Base-by-base conservation (phyloP, 164 flowering plant genomes). In the Piper betle region DNA sequence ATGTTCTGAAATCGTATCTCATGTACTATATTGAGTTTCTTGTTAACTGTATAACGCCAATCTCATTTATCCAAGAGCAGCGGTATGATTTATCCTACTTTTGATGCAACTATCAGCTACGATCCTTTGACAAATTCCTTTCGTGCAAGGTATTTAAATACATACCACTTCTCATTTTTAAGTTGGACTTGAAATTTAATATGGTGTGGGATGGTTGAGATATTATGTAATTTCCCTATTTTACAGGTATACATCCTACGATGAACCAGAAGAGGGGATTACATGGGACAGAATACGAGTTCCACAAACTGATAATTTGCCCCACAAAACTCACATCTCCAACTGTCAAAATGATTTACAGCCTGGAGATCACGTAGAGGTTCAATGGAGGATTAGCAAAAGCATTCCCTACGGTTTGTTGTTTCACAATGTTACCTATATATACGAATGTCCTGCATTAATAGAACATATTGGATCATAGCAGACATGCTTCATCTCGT, bases 301-400 rank as follows among this genome's bases (percentile, higher is more conserved):
- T 53, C 78, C 97, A 33, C 77, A 88, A 1, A 66, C 83, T 58
- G 82, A 80, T 66, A 83, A 84, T 58, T 74, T 80, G 42, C 62
- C 96, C 15, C 73, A 78, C 66, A 74, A 55, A 64, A 88, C 89
- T 72, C 86, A 86, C 72, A 65, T 66, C 52, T 81, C 96, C 11
- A 81, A 85, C 62, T 86, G 96, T 69, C 71, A 89, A 55, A 46
- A 76, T 68, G 91, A 87, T 61, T 77, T 93, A 50, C 73, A 62
- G 55, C 97, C 98, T 0, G 94, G 85, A 7, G 90, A 93, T 69
- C 96, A 89, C 68, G 65, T 93, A 65, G 98, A 93, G 71, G 82
- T 93, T 70, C 97, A 93, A 69, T 93, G 97, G 98, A 85, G 97
- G 72, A 82, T 75, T 72, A n/a, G n/a, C n/a, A 86, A 66, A 75